Evolutionary conservation across 148 eudicot species (phyloP), one percentile per base, ranked within the genome.

Genomic region (Drosera capensis): DNA sequence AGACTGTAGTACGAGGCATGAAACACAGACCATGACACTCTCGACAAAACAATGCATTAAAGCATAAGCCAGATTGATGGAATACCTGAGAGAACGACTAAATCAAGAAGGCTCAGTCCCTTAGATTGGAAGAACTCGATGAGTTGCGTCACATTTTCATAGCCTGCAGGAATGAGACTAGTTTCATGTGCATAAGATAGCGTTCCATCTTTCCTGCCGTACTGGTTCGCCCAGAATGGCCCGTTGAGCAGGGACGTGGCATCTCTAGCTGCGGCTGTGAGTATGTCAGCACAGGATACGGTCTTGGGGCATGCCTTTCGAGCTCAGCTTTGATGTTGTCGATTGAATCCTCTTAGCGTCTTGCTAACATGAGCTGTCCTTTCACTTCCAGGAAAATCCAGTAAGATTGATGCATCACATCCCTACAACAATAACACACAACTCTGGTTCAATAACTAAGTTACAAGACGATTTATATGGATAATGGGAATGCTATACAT

Each of bases 271-370:
- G 73, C 84, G 0, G 73, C 71, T 1, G 93, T 63, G 0, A 86
- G 69, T 34, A 86, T 78, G 50, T 86, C 96, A 0, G 87, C 86
- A 54, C 96, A 86, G 3, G 93, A 81, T 30, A 86, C 93, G 0
- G 50, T 65, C 20, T 57, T 54, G 0, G 84, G 93, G 43, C 93
- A 86, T 54, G 60, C 60, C 25, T 56, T 65, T 86, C 93, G 0
- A 81, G 7, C 28, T 58, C 70, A 20, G 41, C 36, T 53, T 86
- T 86, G 25, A 86, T 76, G 2, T 71, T 77, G 1, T 86, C 73
- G 8, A 86, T 86, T 14, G 12, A 73, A 86, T 2, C 94, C 96
- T 55, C 85, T 66, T 34, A 86, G 36, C 7, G 87, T 56, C 66
- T 63, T 73, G 75, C 96, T 86, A 0, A 49, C 69, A 1, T 64